phyloP scores from a whole-genome alignment of 768 basidiomycete species.

The Mycena rebaudengoi region DNA sequence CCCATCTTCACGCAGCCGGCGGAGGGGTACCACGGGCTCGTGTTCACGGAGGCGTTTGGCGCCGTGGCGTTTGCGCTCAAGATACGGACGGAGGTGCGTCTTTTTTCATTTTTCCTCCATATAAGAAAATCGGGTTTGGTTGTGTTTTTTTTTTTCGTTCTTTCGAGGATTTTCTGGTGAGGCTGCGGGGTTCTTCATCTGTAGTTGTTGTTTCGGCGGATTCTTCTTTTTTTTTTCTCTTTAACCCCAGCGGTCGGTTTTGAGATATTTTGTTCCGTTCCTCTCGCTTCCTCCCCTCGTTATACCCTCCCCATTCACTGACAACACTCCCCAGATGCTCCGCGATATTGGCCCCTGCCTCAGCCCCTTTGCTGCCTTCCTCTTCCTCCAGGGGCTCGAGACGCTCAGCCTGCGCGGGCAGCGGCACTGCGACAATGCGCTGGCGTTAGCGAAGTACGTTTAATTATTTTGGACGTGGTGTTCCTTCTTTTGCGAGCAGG shows the following conservation, averaged over 20 bases:
- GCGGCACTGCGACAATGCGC: conserved; percentile 40
- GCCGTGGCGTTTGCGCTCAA: conserved; percentile 9
- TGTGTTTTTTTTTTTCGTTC: too few species aligned
- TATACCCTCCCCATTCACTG: too few species aligned
- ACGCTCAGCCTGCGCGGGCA: conserved; percentile 54
- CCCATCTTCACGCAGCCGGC: conserved; percentile 57
- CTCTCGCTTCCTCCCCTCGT: too few species aligned
- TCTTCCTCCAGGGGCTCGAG: conserved; percentile 79
- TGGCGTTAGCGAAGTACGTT: conserved; percentile 49
- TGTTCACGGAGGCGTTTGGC: conserved; percentile 14
- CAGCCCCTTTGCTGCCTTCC: conserved; percentile 77
- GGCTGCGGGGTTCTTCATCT: too few species aligned
- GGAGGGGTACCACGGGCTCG: neutral
- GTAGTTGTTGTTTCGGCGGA: too few species aligned
- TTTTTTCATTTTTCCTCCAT: too few species aligned
- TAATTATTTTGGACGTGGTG: neutral
- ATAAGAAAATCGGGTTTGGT: too few species aligned
- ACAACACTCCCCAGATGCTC: conserved; percentile 60
- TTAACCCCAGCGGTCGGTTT: too few species aligned
- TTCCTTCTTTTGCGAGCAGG: too few species aligned
- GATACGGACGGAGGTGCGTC: conserved; percentile 13
- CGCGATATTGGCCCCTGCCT: conserved; percentile 73
- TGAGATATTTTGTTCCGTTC: too few species aligned
- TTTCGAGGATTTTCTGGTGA: too few species aligned
- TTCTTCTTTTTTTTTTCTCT: too few species aligned